A percentile compares a stretch with the other conserved stretches of the same genome.
These are phyloP conservation scores for Diplotaxis tenuifolia DNA, from an alignment of 345 rosid genomes.

Conservation along the genomic window DNA sequence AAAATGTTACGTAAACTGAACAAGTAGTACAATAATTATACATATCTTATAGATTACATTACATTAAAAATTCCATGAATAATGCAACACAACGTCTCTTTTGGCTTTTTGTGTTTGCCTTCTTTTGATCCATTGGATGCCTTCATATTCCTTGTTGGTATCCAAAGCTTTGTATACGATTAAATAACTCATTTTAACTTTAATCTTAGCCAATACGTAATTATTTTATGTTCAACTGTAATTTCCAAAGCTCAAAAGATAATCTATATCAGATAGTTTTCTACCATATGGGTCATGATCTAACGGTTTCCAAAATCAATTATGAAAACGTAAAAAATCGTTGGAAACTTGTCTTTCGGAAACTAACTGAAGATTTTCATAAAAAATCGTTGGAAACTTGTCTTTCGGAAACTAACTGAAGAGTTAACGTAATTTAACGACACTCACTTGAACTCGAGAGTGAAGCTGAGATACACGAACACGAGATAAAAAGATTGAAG, in stretches of 20 bases:
- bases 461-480: too few relatives aligned
- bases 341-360: not conserved
- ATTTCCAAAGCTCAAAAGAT: not conserved
- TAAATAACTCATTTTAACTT: not conserved
- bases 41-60: slow-evolving; percentile 24
- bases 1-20: not conserved
- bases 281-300: not conserved
- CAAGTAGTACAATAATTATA: slow-evolving; percentile 30
- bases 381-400: not conserved
- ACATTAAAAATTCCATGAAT: slow-evolving; percentile 26
- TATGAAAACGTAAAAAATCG: not conserved
- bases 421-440: too few relatives aligned
- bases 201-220: not conserved
- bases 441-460: too few relatives aligned
- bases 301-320: not conserved
- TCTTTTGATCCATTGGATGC: slow-evolving; percentile 40
- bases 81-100: slow-evolving; percentile 46
- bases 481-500: too few relatives aligned
- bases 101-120: slow-evolving; percentile 49
- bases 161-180: slow-evolving; percentile 44
- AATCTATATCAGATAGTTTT: not conserved
- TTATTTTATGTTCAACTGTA: not conserved
- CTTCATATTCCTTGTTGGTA: slow-evolving; percentile 40
- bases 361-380: too few relatives aligned
- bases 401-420: not conserved